Evolutionary conservation across 331 rosid genomes (phyloP).

Genomic region (Phaseolus coccineus): DNA sequence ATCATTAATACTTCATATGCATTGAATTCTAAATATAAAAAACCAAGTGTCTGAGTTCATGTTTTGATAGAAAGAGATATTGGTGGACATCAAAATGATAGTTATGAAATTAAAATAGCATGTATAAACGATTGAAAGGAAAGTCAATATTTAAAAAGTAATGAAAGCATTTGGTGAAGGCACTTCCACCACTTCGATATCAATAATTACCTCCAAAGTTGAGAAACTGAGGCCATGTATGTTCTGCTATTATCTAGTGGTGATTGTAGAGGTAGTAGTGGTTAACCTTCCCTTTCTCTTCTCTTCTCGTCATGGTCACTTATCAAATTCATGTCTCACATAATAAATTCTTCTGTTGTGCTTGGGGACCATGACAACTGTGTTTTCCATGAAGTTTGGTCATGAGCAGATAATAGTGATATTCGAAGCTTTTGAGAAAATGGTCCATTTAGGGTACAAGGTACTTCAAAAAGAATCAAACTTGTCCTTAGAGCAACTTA

Average conservation of each 20-base stretch:
- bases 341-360: background rate
- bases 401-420: background rate
- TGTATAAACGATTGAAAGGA: background rate
- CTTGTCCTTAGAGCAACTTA: background rate
- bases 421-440: background rate
- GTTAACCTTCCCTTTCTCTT: background rate
- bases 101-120: too few relatives aligned
- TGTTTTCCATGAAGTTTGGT: background rate
- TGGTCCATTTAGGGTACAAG: conserved; percentile 18
- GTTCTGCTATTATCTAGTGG: background rate
- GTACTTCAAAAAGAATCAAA: background rate
- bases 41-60: background rate
- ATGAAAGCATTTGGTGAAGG: background rate
- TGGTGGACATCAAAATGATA: too few relatives aligned
- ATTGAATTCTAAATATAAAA: background rate
- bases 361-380: conserved; percentile 3
- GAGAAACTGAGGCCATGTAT: conserved; percentile 2
- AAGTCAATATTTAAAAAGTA: background rate
- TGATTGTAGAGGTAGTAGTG: background rate
- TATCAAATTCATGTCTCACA: background rate
- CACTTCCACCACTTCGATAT: background rate
- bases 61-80: background rate
- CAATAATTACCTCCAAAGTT: background rate
- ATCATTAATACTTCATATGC: too few relatives aligned
- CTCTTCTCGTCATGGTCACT: too few relatives aligned